phyloP scores from a whole-genome alignment of 345 rosid species.

The Diplotaxis tenuifolia region DNA sequence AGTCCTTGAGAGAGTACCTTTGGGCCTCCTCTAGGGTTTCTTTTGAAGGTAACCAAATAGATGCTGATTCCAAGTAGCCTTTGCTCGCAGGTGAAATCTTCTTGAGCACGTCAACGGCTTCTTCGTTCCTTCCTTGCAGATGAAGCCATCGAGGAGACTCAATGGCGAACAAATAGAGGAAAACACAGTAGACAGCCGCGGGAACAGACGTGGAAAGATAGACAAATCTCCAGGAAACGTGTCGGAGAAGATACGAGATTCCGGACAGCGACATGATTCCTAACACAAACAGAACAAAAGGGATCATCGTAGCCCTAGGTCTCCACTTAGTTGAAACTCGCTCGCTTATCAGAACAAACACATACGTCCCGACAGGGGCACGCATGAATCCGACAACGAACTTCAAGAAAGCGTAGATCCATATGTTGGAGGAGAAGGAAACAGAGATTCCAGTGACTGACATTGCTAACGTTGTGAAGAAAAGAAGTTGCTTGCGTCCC shows the following conservation, averaged over 20 bases:
- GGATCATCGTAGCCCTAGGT: conserved; percentile 37
- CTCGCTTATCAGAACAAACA: conserved; percentile 37
- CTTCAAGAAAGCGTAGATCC: conserved; percentile 40
- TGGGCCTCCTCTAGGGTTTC: not conserved
- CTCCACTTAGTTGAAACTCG: conserved; percentile 40
- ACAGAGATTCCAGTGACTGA: conserved; percentile 36
- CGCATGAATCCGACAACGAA: conserved; percentile 46
- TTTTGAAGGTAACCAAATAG: not conserved
- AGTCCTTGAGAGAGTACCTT: conserved; percentile 6
- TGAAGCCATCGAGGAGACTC: conserved; percentile 57
- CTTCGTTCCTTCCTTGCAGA: conserved; percentile 35
- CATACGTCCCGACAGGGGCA: conserved; percentile 38
- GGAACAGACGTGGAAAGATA: conserved; percentile 43
- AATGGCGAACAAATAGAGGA: conserved; percentile 29
- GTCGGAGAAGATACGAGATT: conserved; percentile 21
- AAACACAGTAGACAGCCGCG: conserved; percentile 19
- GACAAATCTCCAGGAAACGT: conserved; percentile 43
- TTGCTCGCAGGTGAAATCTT: not conserved
- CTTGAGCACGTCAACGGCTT: conserved; percentile 30
- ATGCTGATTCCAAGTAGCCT: conserved; percentile 1
- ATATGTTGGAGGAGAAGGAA: conserved; percentile 38
- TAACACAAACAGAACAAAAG: conserved; percentile 38
- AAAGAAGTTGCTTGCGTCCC: conserved; percentile 59
- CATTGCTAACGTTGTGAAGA: conserved; percentile 43
- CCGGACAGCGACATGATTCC: conserved; percentile 45